phyloP scores from a whole-genome alignment of 1,284 basidiomycete species.

The Calocybe gambosa region DNA sequence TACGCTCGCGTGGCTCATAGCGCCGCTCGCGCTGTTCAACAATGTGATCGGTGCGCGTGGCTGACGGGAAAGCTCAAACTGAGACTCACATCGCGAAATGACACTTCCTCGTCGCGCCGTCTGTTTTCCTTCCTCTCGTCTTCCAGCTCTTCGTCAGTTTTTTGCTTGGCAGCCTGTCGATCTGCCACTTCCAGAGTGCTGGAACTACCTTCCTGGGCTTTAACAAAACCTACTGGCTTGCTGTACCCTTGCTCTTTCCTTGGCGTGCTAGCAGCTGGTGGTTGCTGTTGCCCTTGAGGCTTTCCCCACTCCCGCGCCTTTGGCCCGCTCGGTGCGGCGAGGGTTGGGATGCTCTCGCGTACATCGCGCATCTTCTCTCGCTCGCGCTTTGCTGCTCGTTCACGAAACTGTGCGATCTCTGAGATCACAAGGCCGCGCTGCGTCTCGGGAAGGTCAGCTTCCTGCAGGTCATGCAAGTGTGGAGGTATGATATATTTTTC shows the following conservation, averaged over 20 bases:
- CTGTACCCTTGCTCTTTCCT: constrained; percentile 70
- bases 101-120: constrained; percentile 72
- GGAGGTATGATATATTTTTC: constrained; percentile 86
- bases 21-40: constrained; percentile 65
- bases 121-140: constrained; percentile 68
- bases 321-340: constrained; percentile 57
- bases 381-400: constrained; percentile 81
- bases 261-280: constrained; percentile 19
- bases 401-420: constrained; percentile 91
- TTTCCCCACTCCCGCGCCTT: constrained; percentile 75
- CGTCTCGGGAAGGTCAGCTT: constrained; percentile 93
- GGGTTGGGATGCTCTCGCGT: constrained; percentile 46
- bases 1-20: constrained; percentile 75
- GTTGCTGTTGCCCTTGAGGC: constrained; percentile 33
- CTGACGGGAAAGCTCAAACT: constrained; percentile 10
- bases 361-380: constrained; percentile 78
- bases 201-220: constrained; percentile 41
- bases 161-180: constrained; percentile 35
- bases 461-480: constrained; percentile 91
- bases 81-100: constrained; percentile 74
- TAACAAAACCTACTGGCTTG: constrained; percentile 78
- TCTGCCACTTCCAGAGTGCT: constrained; percentile 28
- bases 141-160: constrained; percentile 85
- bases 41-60: not conserved
- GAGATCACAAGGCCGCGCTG: constrained; percentile 90